A percentile compares a stretch with the other conserved stretches of the same genome.
phyloP scores from a whole-genome alignment of 257 asterid genomes.

The Rhazya stricta region DNA sequence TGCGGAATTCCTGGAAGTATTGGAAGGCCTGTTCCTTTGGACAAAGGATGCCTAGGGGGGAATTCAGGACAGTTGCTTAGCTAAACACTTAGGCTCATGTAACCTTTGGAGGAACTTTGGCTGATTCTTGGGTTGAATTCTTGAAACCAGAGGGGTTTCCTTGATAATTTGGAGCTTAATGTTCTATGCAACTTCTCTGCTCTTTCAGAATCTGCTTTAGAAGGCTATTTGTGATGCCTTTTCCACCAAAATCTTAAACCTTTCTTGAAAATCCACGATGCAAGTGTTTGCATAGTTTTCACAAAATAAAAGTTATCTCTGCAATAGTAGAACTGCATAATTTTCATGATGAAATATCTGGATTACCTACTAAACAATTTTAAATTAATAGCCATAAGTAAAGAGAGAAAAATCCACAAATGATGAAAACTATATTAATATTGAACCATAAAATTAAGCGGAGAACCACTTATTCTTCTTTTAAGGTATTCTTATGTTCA shows the following conservation, averaged over 20 bases:
- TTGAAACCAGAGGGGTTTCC: neutral
- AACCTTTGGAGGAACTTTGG: neutral
- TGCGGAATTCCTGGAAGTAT: neutral
- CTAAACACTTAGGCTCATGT: too few relatives aligned
- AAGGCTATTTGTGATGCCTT: neutral
- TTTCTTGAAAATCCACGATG: neutral
- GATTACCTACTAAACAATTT: neutral
- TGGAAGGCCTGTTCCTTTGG: too few relatives aligned
- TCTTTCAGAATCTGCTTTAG: neutral
- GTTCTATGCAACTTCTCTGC: neutral
- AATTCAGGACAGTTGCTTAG: neutral
- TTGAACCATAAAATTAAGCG: neutral
- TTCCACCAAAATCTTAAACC: neutral
- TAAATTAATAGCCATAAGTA: neutral
- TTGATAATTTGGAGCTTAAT: neutral
- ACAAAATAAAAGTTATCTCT: neutral
- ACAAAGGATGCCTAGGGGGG: neutral
- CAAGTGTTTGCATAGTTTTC: neutral
- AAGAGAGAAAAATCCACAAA: neutral
- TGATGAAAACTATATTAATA: neutral
- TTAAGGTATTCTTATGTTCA: neutral
- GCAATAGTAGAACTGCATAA: neutral
- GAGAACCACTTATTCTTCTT: neutral
- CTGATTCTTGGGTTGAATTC: neutral
- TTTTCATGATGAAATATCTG: too few relatives aligned